phyloP scores from a whole-genome alignment of 2,329 filamentous ascomycete species.

The Cadophora sp. region DNA sequence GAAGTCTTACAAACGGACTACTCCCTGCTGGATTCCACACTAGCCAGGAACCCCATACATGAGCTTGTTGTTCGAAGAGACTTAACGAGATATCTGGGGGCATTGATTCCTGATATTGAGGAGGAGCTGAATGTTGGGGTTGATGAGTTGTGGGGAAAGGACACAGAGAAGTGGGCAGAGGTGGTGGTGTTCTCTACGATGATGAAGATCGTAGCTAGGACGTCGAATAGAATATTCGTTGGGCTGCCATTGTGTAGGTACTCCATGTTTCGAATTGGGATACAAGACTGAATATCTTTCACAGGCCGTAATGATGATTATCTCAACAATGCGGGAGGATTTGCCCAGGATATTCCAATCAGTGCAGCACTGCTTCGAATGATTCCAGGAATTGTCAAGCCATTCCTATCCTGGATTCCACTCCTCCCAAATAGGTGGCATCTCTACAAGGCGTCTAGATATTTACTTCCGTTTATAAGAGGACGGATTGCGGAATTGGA shows the following conservation, averaged over 20 bases:
- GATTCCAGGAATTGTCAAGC: constrained; percentile 40
- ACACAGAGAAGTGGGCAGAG: constrained; percentile 48
- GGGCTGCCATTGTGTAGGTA: constrained; percentile 49
- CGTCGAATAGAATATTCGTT: constrained; percentile 54
- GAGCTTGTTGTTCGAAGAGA: constrained; percentile 41
- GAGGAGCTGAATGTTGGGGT: constrained; percentile 31
- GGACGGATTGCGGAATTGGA: constrained; percentile 27
- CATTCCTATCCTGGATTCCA: constrained; percentile 40
- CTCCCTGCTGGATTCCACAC: constrained; percentile 47
- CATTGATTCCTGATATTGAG: constrained; percentile 35
- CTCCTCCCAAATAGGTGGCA: constrained; percentile 42
- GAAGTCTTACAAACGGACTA: constrained; percentile 49
- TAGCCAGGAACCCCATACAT: constrained; percentile 48
- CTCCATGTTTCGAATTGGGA: too few species aligned
- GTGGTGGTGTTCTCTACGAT: constrained; percentile 44
- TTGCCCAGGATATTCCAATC: constrained; percentile 43
- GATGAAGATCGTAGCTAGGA: constrained; percentile 47
- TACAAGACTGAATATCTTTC: not conserved
- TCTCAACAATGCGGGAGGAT: constrained; percentile 43
- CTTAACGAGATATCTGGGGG: constrained; percentile 43
- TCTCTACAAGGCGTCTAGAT: constrained; percentile 35
- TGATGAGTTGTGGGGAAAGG: constrained; percentile 34
- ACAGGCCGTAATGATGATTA: constrained; percentile 44
- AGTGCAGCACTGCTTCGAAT: constrained; percentile 40
- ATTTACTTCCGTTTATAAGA: constrained; percentile 41